These are phyloP conservation scores for Hibiscus tridactylites DNA, from an alignment of 345 rosid genomes.

Conservation along the genomic window DNA sequence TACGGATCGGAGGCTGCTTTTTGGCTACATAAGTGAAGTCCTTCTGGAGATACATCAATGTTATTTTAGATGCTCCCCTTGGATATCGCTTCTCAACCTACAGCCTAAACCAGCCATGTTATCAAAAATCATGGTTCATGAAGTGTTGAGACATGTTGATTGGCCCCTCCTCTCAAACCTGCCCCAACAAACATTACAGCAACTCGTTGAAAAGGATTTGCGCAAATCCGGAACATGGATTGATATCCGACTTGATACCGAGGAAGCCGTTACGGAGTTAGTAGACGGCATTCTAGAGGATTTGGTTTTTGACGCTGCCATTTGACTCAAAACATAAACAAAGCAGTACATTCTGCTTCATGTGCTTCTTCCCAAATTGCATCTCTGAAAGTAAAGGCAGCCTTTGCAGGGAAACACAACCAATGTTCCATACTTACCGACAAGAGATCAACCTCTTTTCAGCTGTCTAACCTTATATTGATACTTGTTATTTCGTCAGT, in stretches of 20 bases:
- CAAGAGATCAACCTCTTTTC: background rate
- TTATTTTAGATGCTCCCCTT: conserved; percentile 32
- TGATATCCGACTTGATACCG: conserved; percentile 32
- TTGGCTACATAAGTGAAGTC: conserved; percentile 50
- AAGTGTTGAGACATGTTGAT: conserved; percentile 45
- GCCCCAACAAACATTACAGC: conserved; percentile 29
- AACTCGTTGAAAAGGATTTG: conserved; percentile 43
- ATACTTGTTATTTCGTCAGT: no score
- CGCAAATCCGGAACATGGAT: conserved; percentile 40
- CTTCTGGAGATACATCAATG: conserved; percentile 32
- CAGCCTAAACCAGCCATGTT: conserved; percentile 13
- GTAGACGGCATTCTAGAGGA: conserved; percentile 49
- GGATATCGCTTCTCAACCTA: conserved; percentile 28
- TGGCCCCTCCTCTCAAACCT: conserved; percentile 25
- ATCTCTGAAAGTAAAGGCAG: background rate
- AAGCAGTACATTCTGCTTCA: background rate
- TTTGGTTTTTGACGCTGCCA: conserved; percentile 29
- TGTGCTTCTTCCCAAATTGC: background rate
- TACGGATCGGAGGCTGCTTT: conserved; percentile 31
- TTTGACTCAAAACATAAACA: conserved; percentile 15
- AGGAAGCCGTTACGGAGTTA: conserved; percentile 37
- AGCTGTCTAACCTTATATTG: no score
- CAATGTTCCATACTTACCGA: background rate
- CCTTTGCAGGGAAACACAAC: background rate
- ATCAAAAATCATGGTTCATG: conserved; percentile 22